Percentiles rank a stretch among this genome's conserved stretches.
Evolutionary conservation across 306 rosid genomes (phyloP).

Genomic region (Carpinus fangiana): DNA sequence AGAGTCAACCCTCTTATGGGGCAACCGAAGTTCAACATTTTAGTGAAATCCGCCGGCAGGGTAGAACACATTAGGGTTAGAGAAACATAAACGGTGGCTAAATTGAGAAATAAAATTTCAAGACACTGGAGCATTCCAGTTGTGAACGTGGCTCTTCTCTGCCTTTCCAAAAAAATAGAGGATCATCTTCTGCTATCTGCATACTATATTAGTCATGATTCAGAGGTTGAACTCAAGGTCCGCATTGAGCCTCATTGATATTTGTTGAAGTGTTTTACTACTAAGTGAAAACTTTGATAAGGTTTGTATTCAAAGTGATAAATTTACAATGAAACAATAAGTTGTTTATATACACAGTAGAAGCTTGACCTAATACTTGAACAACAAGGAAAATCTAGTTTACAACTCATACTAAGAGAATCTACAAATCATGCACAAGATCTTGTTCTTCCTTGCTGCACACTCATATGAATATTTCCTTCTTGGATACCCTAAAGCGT

Average conservation of each 20-base stretch:
- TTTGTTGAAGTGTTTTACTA: neutral
- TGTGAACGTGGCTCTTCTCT: slow-evolving; percentile 3
- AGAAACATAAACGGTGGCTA: slow-evolving; percentile 34
- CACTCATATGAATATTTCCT: too few species aligned
- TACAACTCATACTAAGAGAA: too few species aligned
- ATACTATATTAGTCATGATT: slow-evolving; percentile 33
- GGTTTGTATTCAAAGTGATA: too few species aligned
- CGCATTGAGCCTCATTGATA: slow-evolving; percentile 20
- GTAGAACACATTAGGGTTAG: slow-evolving; percentile 29
- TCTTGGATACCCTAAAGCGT: too few species aligned
- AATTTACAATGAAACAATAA: too few species aligned
- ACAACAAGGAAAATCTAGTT: too few species aligned
- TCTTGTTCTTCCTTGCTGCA: too few species aligned
- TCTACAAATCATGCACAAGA: too few species aligned
- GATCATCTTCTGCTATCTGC: slow-evolving; percentile 24
- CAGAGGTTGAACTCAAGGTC: slow-evolving; percentile 23
- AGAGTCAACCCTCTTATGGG: slow-evolving; percentile 18
- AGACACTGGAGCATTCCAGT: slow-evolving; percentile 32
- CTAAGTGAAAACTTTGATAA: too few species aligned
- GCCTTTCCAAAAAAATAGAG: slow-evolving; percentile 6
- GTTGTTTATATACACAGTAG: too few species aligned
- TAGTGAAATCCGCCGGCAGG: neutral
- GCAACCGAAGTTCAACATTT: slow-evolving; percentile 20
- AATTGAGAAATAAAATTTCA: slow-evolving; percentile 23
- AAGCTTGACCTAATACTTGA: too few species aligned